Evolutionary conservation across 164 flowering plant genomes (phyloP).

Genomic region (Brasenia schreberi): DNA sequence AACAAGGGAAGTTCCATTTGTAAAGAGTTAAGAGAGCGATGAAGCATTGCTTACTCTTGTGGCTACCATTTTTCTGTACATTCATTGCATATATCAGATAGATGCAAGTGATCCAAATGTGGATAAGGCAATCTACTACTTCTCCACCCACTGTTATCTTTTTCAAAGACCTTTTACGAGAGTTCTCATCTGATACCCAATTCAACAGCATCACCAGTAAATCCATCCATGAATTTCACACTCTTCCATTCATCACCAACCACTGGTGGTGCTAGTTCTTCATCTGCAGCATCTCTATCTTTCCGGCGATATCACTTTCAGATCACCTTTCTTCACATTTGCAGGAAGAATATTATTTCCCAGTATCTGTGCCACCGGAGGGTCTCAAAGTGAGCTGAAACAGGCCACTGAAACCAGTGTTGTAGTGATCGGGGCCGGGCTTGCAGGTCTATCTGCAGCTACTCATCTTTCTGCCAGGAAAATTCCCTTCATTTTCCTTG

Average conservation of each 20-base stretch:
- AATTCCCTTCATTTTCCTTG: slow-evolving; percentile 70
- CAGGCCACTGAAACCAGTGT: slow-evolving; percentile 24
- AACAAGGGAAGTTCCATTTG: too few relatives aligned
- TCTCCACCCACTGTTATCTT: background rate
- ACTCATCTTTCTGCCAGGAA: slow-evolving; percentile 36
- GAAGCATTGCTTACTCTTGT: too few relatives aligned
- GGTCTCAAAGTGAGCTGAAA: background rate
- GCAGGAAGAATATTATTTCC: background rate
- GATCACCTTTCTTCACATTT: background rate
- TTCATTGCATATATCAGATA: too few relatives aligned
- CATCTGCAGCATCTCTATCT: background rate
- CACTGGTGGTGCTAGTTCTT: background rate
- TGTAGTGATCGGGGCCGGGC: slow-evolving; percentile 78
- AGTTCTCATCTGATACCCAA: too few relatives aligned
- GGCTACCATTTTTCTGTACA: too few relatives aligned
- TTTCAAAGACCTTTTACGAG: background rate
- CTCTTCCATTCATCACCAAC: background rate
- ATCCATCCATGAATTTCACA: background rate
- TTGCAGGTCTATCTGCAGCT: slow-evolving; percentile 93
- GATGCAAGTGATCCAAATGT: background rate
- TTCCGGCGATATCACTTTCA: background rate
- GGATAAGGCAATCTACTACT: background rate
- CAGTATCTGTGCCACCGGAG: background rate
- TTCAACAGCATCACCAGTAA: background rate
- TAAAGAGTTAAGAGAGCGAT: too few relatives aligned